A percentile compares a stretch with the other conserved stretches of the same genome.
phyloP scores from a whole-genome alignment of 371 early-diverging fungal genomes.

The Mucor mucedo region DNA sequence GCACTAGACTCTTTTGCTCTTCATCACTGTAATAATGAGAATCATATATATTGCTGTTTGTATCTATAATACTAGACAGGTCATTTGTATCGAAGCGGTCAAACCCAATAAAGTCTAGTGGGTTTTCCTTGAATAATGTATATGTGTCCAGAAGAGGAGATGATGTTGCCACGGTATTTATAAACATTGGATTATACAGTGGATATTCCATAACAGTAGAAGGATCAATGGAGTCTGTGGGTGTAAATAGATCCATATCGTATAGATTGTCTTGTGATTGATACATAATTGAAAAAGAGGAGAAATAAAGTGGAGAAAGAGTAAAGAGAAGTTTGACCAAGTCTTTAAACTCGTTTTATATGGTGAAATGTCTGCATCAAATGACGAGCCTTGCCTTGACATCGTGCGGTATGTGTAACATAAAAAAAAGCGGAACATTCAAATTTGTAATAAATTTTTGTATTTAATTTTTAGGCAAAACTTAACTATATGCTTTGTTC shows the following conservation, averaged over 20 bases:
- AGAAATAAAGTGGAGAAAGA: constrained; percentile 14
- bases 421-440: constrained; percentile 33
- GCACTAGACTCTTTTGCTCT: background rate
- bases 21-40: background rate
- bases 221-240: background rate
- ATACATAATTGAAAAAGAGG: constrained; percentile 4
- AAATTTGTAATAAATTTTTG: no score
- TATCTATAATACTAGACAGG: background rate
- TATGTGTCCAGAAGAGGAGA: constrained; percentile 12
- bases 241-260: background rate
- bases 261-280: background rate
- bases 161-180: background rate
- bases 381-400: constrained; percentile 46
- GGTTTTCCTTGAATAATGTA: constrained; percentile 28
- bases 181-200: background rate
- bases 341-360: constrained; percentile 11
- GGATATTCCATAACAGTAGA: constrained; percentile 5
- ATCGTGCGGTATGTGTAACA: constrained; percentile 35
- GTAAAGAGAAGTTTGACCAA: constrained; percentile 5
- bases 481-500: constrained; percentile 16
- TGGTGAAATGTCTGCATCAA: constrained; percentile 43
- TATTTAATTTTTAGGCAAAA: background rate
- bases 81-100: no score
- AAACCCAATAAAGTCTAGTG: no score
- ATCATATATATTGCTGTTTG: constrained; percentile 2